These are phyloP conservation scores for Lactifluus rugatus DNA, from an alignment of 768 basidiomycete species.

Conservation along the genomic window DNA sequence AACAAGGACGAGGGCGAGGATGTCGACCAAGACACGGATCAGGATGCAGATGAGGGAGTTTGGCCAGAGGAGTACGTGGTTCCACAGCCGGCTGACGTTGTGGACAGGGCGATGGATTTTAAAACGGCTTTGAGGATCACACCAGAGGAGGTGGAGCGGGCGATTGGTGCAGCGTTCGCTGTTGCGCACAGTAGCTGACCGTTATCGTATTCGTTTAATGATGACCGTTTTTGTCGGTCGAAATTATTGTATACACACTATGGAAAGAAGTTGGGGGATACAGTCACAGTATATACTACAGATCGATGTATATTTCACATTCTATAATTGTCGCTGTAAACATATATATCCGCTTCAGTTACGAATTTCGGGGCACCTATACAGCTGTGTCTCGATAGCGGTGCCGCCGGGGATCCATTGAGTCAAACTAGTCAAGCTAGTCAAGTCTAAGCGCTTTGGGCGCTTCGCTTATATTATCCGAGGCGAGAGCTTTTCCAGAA, in stretches of 20 bases:
- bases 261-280: background rate
- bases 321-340: background rate
- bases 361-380: no score
- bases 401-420: no score
- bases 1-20: background rate
- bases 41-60: background rate
- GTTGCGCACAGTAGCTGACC: background rate
- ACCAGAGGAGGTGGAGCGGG: conserved; percentile 8
- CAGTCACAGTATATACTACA: no score
- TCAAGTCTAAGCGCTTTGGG: no score
- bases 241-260: background rate
- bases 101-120: background rate
- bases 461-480: no score
- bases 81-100: background rate
- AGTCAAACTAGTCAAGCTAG: no score
- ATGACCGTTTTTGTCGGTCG: no score
- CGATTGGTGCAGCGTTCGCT: conserved; percentile 11
- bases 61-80: conserved; percentile 2
- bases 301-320: no score
- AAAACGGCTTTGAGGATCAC: background rate
- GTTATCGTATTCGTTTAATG: no score
- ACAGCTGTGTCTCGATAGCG: no score
- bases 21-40: background rate
- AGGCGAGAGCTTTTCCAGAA: no score
- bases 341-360: no score